A percentile compares a stretch with the other conserved stretches of the same genome.
Evolutionary conservation across 164 flowering plant species (phyloP).

Genomic region (Protea cynaroides): DNA sequence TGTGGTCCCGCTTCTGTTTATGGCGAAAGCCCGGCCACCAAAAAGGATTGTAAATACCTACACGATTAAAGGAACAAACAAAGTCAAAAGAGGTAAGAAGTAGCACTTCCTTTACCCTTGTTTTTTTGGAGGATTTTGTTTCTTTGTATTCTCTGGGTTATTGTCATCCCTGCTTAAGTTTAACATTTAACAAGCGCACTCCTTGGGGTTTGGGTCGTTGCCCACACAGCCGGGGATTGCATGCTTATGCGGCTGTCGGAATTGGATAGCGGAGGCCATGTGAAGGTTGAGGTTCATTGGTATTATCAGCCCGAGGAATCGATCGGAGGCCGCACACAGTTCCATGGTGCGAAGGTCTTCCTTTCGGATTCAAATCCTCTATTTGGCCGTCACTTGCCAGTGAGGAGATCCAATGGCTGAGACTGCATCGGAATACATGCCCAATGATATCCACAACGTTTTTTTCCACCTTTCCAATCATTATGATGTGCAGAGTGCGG

Average conservation of each 20-base stretch:
- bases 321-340: slow-evolving; percentile 2
- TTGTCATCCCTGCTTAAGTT: neutral
- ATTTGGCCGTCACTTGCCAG: too few species aligned
- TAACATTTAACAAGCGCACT: too few species aligned
- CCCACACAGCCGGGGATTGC: slow-evolving; percentile 1
- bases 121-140: too few species aligned
- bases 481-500: slow-evolving; percentile 1
- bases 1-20: neutral
- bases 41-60: neutral
- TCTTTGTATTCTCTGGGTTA: too few species aligned
- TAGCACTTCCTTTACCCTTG: too few species aligned
- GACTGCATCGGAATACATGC: too few species aligned
- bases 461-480: too few species aligned
- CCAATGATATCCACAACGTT: too few species aligned
- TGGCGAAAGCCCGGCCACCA: slow-evolving; percentile 6
- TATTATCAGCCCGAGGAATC: neutral
- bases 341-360: slow-evolving; percentile 3
- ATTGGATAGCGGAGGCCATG: neutral
- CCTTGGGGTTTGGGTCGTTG: neutral
- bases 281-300: neutral
- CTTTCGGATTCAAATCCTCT: too few species aligned
- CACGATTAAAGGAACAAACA: neutral
- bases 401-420: too few species aligned
- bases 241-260: neutral
- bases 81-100: neutral